Base-by-base conservation (phyloP, 208 protist genomes). In the Acanthamoeba rhysodes region DNA sequence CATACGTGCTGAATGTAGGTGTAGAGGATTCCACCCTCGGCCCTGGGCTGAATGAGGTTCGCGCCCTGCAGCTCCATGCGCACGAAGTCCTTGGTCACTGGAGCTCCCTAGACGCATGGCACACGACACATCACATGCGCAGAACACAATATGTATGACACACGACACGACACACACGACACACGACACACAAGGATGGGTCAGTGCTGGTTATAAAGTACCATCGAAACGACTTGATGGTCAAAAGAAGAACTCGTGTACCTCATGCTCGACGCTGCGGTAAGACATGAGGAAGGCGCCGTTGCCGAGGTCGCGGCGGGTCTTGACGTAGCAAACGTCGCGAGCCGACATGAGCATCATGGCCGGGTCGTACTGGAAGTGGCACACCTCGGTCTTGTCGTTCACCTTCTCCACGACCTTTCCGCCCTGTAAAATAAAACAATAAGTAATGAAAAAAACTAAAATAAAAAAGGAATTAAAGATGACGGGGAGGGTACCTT, bases 1-100 rank as follows among this genome's bases (percentile, higher is more conserved):
- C n/a, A 48, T 62, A 90, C 82, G 34, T 90, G 82, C 34, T 90
- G 82, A 27, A 90, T 90, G 82, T 90, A 90, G 29, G 82, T 90
- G 82, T 90, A 90, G 29, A 90, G 82, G 57, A 90, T 57, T 16
- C 57, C 82, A 37, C 82, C 82, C 24, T 90, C 82, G 16, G 82
- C 48, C 24, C 29, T 27, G n/a, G 82, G 82, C 24, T 90, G 37
- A n/a, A 90, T 90, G 82, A 90, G 82, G 82, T 90, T 29, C 10
- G 82, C 82, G n/a, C 82, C 82, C 57, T 45, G 24, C 8, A 90
- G 57, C 45, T 90, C 82, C 82, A 90, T 68, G 24, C 82, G 48
- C 53, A 90, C 82, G 64, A 64, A 90, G 16, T 90, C 82, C 57
- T 90, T 90, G 29, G 48, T 90, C 57, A 66, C 53, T 4, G 82